Conservation (phyloP, 768 basidiomycete species). For the Clitopilus passeckerianus region DNA sequence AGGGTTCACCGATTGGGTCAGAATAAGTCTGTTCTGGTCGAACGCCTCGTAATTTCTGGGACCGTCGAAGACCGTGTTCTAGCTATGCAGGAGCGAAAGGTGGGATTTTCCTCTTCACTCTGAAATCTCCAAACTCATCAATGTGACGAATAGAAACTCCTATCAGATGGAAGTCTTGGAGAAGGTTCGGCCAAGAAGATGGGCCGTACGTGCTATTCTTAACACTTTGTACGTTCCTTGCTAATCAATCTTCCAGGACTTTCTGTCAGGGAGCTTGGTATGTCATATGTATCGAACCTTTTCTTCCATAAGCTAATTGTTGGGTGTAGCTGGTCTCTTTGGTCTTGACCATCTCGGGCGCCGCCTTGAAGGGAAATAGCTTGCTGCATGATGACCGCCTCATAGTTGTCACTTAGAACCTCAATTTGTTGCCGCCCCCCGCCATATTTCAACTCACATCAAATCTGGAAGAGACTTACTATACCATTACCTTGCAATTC, state of each 20-base stretch:
- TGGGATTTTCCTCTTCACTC: constrained; percentile 11
- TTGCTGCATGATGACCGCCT: background rate
- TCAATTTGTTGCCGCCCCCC: too few species aligned
- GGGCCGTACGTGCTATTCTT: constrained; percentile 31
- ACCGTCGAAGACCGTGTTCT: constrained; percentile 73
- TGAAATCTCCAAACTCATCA: background rate
- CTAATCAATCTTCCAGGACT: constrained; percentile 23
- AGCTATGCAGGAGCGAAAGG: constrained; percentile 57
- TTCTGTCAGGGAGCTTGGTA: constrained; percentile 46
- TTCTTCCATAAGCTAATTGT: background rate
- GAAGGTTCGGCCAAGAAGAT: constrained; percentile 60
- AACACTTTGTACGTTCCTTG: background rate
- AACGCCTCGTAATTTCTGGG: constrained; percentile 52
- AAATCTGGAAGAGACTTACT: too few species aligned
- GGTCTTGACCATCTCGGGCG: constrained; percentile 34
- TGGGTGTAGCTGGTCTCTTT: constrained; percentile 33
- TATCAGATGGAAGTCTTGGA: constrained; percentile 58
- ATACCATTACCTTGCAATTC: too few species aligned
- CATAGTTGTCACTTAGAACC: too few species aligned
- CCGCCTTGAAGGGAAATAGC: constrained; percentile 12
- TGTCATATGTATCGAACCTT: constrained; percentile 1
- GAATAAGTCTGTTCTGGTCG: constrained; percentile 40
- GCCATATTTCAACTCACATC: too few species aligned
- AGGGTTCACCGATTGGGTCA: constrained; percentile 55
- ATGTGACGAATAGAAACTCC: constrained; percentile 29